These are phyloP conservation scores for Cenchrus purpureus DNA, from an alignment of 176 grass and related monocot genomes.

Conservation along the genomic window DNA sequence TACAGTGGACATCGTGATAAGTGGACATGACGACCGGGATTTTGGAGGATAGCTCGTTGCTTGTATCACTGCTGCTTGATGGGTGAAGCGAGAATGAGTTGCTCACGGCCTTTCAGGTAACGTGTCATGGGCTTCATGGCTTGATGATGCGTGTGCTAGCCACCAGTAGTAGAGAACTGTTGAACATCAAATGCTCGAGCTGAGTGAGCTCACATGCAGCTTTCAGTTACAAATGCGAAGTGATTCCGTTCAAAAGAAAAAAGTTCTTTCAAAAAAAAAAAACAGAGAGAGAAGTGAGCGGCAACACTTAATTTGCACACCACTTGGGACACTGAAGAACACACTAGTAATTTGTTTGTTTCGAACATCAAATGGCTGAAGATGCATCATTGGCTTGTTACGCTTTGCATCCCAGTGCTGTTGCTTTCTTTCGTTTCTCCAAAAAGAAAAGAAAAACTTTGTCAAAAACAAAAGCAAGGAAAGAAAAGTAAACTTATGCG, in stretches of 20 bases:
- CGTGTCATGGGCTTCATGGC: neutral
- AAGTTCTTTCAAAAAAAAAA: too few species aligned
- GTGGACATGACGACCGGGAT: neutral
- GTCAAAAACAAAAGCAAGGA: neutral
- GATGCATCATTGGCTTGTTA: constrained; percentile 22
- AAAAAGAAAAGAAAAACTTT: too few species aligned
- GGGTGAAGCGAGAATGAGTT: constrained; percentile 6
- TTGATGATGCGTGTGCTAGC: neutral
- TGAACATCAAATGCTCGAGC: neutral
- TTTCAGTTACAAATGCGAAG: constrained; percentile 7
- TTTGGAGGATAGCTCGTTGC: neutral
- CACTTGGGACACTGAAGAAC: neutral
- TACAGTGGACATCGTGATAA: constrained; percentile 32
- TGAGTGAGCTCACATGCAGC: neutral
- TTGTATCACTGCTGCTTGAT: constrained; percentile 2
- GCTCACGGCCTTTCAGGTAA: neutral
- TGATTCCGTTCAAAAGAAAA: too few species aligned
- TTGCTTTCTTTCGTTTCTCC: neutral
- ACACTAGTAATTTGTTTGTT: neutral
- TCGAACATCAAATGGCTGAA: neutral
- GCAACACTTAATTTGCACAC: neutral
- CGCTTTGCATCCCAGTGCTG: too few species aligned
- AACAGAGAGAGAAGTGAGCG: neutral
- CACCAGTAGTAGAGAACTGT: neutral
- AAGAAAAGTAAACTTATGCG: constrained; percentile 14